Percentiles rank a stretch among this genome's conserved stretches.
Evolutionary conservation across 257 asterid genomes (phyloP).

Genomic region (Mentha longifolia): DNA sequence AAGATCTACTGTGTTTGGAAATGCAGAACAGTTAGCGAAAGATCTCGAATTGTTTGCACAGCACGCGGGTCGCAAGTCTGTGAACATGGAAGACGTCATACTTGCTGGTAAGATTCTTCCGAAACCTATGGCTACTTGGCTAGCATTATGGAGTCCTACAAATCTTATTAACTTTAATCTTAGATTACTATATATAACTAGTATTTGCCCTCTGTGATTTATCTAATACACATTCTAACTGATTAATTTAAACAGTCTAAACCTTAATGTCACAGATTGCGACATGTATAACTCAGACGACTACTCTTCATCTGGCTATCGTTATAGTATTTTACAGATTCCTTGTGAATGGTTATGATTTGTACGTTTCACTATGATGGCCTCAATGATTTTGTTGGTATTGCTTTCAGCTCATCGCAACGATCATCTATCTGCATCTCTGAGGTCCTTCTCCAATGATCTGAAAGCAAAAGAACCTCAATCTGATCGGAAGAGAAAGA

Average conservation of each 20-base stretch:
- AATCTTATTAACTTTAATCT: neutral
- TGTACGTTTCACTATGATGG: too few relatives aligned
- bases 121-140: neutral
- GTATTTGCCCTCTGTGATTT: neutral
- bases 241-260: conserved; percentile 1
- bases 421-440: conserved; percentile 63
- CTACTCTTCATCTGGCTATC: conserved; percentile 5
- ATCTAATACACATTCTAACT: neutral
- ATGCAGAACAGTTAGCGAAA: conserved; percentile 85
- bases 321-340: neutral
- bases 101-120: conserved; percentile 64
- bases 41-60: conserved; percentile 89
- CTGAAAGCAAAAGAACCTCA: conserved; percentile 79
- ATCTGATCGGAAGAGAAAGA: conserved; percentile 78
- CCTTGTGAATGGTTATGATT: too few relatives aligned
- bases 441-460: conserved; percentile 71
- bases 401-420: conserved; percentile 79
- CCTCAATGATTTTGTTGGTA: neutral
- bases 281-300: neutral
- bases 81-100: conserved; percentile 94
- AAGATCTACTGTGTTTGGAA: conserved; percentile 23
- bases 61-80: conserved; percentile 90
- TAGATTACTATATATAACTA: neutral
- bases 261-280: neutral
- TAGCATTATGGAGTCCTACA: neutral